Evolutionary conservation across 495 filamentous ascomycete species (phyloP), one percentile per base, ranked within the genome.

Genomic region (Trichoderma reesei): DNA sequence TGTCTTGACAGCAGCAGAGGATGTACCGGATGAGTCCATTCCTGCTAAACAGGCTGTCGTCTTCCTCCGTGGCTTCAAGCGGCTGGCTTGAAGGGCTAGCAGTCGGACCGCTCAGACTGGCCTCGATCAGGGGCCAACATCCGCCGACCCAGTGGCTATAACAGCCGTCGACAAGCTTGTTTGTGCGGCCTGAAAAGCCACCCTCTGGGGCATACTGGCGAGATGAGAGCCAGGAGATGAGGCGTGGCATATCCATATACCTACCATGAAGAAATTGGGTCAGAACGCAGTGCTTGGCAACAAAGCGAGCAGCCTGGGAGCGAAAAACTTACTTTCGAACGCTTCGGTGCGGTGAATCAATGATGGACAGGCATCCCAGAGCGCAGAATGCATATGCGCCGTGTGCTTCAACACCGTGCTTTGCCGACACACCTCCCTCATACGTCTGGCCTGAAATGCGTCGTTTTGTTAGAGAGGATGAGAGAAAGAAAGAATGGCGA

Each of bases 131-230:
- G 42, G 93, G 86, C 87, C 92, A 98, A 74, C 92, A 97, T 37
- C 87, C 89, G 6, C 95, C 94, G 10, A 96, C 89, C 94, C 94
- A 98, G 69, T 96, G 92, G 74, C 89, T 93, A 75, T 98, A 98
- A 73, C 94, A 98, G 60, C 93, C 94, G 74, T 98, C 94, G 31
- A 98, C 92, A 8, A 98, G 81, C 75, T 98, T 98, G 76, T 98
- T 97, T n/a, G 94, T 96, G 67, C 94, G 85, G 65, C 94, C 94
- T 16, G 89, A 84, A 68, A 93, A 89, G 13, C 94, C 94, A 46
- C 92, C 95, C 74, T 98, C 94, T 3, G 94, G 95, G 9, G 84
- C 86, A 76, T 93, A 89, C 72, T 98, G 94, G 63, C 92, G 86
- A 41, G 89, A 84, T 41, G 90, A 91, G 26, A 98, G 82, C 91